Percentiles rank a stretch among this genome's conserved stretches.
Evolutionary conservation across 768 basidiomycete species (phyloP).

Genomic region (Pulveroboletus sp.): DNA sequence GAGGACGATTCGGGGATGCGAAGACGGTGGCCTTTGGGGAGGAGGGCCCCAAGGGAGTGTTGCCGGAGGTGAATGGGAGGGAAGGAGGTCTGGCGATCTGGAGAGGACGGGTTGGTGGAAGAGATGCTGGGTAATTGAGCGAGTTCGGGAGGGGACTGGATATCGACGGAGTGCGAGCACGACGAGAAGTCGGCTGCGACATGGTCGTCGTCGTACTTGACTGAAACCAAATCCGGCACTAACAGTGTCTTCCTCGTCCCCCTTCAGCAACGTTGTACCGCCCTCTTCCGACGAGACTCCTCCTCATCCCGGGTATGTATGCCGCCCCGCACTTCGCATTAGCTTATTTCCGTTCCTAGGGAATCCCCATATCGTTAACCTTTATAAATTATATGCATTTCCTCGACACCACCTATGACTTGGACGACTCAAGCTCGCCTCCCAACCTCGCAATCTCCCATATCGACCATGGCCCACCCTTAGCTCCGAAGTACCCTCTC

Average conservation of each 20-base stretch:
- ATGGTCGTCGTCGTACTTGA: constrained; percentile 31
- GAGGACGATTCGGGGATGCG: constrained; percentile 47
- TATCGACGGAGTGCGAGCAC: constrained; percentile 42
- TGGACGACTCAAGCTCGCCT: constrained; percentile 31
- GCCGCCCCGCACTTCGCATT: too few relatives aligned
- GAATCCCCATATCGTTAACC: constrained; percentile 58
- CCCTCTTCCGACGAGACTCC: constrained; percentile 6
- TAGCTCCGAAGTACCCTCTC: background rate
- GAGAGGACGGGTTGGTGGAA: constrained; percentile 47
- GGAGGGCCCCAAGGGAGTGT: constrained; percentile 26
- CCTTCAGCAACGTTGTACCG: constrained; percentile 2
- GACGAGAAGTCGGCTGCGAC: constrained; percentile 44
- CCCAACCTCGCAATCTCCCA: constrained; percentile 61
- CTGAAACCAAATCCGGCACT: constrained; percentile 2
- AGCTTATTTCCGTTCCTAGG: constrained; percentile 25
- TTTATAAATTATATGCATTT: constrained; percentile 71
- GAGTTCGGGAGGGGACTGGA: constrained; percentile 33
- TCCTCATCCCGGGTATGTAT: constrained; percentile 39
- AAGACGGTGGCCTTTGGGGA: constrained; percentile 39
- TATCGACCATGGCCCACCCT: constrained; percentile 54
- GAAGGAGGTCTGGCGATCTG: constrained; percentile 50
- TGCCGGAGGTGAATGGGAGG: constrained; percentile 51
- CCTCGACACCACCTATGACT: constrained; percentile 45
- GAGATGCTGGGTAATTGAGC: constrained; percentile 33
- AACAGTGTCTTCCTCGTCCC: constrained; percentile 9